Conservation (phyloP, 1,139 yeast genomes). For the Zygosaccharomyces sapae region DNA sequence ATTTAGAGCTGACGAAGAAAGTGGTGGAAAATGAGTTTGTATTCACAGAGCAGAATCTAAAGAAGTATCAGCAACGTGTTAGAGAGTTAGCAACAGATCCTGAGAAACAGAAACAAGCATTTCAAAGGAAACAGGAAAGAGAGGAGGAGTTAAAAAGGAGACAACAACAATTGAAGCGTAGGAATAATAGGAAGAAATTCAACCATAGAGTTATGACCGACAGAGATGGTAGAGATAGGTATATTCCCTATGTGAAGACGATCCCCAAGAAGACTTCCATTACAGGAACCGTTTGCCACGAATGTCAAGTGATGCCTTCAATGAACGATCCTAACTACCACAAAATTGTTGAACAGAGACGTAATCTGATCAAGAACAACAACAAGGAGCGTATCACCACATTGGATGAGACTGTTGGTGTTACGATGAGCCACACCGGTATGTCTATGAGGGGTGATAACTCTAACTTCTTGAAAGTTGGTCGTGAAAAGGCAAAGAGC, state of each 20-base stretch:
- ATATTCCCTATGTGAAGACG: conserved; percentile 69
- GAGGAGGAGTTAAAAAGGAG: conserved; percentile 39
- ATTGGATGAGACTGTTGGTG: conserved; percentile 81
- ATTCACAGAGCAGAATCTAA: conserved; percentile 83
- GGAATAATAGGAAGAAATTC: conserved; percentile 34
- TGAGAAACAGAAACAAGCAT: conserved; percentile 42
- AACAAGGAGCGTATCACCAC: conserved; percentile 73
- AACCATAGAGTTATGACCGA: conserved; percentile 40
- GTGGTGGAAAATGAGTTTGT: conserved; percentile 80
- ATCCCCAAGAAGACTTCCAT: conserved; percentile 82
- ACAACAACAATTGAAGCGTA: conserved; percentile 35
- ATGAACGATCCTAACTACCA: conserved; percentile 65
- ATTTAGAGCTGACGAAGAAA: conserved; percentile 69
- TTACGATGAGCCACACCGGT: conserved; percentile 78
- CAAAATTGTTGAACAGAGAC: conserved; percentile 53
- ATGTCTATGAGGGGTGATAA: conserved; percentile 69
- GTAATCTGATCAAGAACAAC: conserved; percentile 42
- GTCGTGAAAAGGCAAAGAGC: conserved; percentile 40
- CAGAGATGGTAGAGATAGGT: conserved; percentile 45
- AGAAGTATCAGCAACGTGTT: conserved; percentile 57
- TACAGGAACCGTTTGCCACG: conserved; percentile 86
- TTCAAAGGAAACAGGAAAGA: conserved; percentile 37
- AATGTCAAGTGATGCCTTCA: conserved; percentile 82
- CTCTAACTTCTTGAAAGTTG: conserved; percentile 57
- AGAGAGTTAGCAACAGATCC: conserved; percentile 39